Percentiles rank a stretch among this genome's conserved stretches.
Evolutionary conservation across 805 yeast genomes (phyloP).

Genomic region (Lachancea mirantina): DNA sequence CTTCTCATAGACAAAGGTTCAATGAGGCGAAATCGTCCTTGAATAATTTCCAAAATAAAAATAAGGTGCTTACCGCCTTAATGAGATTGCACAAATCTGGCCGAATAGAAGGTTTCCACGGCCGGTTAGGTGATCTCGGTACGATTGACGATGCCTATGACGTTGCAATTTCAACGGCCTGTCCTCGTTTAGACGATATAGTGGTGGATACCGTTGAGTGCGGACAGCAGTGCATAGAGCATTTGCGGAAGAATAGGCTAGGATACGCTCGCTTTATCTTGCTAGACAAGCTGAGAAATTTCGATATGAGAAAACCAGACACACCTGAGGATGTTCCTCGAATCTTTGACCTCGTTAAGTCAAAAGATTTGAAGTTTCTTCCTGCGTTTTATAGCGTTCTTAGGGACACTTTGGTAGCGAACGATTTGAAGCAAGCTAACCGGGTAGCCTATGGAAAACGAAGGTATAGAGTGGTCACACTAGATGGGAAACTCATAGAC

Average conservation of each 20-base stretch:
- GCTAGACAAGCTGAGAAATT: conserved; percentile 61
- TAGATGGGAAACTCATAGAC: conserved; percentile 88
- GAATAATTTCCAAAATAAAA: conserved; percentile 56
- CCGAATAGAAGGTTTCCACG: conserved; percentile 77
- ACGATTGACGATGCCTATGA: conserved; percentile 82
- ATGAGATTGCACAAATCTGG: conserved; percentile 69
- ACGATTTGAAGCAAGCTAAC: conserved; percentile 71
- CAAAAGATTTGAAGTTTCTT: conserved; percentile 57
- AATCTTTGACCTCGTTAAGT: conserved; percentile 72
- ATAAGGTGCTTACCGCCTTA: conserved; percentile 63
- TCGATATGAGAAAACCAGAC: conserved; percentile 47
- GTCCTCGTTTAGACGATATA: conserved; percentile 83
- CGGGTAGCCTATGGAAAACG: conserved; percentile 76
- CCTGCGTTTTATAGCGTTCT: conserved; percentile 88
- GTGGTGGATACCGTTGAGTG: conserved; percentile 77
- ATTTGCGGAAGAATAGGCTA: conserved; percentile 68
- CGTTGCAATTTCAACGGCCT: conserved; percentile 91
- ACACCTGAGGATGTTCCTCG: conserved; percentile 78
- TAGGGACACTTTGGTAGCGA: conserved; percentile 82
- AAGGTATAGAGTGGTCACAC: conserved; percentile 83
- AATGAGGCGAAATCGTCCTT: conserved; percentile 60
- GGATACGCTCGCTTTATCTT: conserved; percentile 89
- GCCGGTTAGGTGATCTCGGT: conserved; percentile 90
- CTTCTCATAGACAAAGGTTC: conserved; percentile 50
- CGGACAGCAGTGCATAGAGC: conserved; percentile 74